phyloP scores from a whole-genome alignment of 345 rosid species.

The Aurinia saxatilis region DNA sequence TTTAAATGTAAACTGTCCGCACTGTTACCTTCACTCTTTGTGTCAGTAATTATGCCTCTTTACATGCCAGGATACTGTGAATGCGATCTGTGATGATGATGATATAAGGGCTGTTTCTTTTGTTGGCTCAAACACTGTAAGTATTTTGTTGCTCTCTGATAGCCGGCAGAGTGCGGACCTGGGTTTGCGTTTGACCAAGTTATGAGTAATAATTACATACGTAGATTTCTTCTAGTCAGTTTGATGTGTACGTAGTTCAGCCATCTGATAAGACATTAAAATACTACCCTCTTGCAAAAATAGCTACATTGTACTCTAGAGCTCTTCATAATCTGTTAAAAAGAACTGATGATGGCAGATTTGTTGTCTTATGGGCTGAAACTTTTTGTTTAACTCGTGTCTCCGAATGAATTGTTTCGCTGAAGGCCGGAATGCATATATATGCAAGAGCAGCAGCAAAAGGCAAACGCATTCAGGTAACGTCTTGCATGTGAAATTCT shows the following conservation, averaged over 20 bases:
- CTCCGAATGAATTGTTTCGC: neutral
- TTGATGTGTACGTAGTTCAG: neutral
- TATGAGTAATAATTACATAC: neutral
- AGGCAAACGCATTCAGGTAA: slow-evolving; percentile 96
- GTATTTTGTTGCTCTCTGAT: slow-evolving; percentile 19
- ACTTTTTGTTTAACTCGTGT: neutral
- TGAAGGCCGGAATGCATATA: slow-evolving; percentile 97
- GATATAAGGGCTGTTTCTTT: slow-evolving; percentile 83
- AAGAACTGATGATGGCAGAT: neutral
- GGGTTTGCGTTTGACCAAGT: neutral
- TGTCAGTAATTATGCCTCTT: neutral
- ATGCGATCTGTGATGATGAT: slow-evolving; percentile 88
- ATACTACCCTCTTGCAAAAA: neutral
- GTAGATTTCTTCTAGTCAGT: neutral
- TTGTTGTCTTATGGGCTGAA: neutral
- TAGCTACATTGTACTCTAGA: neutral
- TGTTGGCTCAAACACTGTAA: slow-evolving; percentile 92
- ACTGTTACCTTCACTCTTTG: neutral
- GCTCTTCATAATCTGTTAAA: neutral
- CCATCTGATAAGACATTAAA: neutral
- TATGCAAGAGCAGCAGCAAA: slow-evolving; percentile 84
- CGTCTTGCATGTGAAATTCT: neutral
- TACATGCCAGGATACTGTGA: slow-evolving; percentile 65
- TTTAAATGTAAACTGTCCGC: neutral
- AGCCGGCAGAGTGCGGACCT: neutral